Evolutionary conservation across 768 basidiomycete genomes (phyloP).

Genomic region (Leccinum arenicola): DNA sequence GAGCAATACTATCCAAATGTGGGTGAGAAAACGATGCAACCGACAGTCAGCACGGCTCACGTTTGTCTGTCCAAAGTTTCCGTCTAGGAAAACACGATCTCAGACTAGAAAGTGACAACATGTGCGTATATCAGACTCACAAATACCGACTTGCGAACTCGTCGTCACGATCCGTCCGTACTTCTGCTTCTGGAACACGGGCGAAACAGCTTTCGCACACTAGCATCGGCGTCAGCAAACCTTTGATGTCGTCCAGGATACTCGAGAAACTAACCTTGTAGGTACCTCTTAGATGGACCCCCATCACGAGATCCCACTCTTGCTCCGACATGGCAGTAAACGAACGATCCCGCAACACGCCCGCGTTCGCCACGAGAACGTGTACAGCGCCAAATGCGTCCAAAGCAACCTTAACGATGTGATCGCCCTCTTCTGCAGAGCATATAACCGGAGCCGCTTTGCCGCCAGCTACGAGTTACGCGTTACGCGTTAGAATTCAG

Average conservation of each 20-base stretch:
- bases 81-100: constrained; percentile 48
- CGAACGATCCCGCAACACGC: constrained; percentile 90
- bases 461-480: constrained; percentile 63
- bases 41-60: constrained; percentile 33
- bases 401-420: constrained; percentile 81
- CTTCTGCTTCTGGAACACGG: constrained; percentile 93
- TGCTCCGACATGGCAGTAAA: constrained; percentile 85
- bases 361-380: constrained; percentile 88
- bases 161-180: constrained; percentile 95
- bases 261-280: constrained; percentile 60
- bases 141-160: constrained; percentile 89
- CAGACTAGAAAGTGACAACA: neutral
- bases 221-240: constrained; percentile 29
- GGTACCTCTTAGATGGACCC: constrained; percentile 87
- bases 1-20: constrained; percentile 67
- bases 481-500: neutral
- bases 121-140: constrained; percentile 44
- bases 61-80: constrained; percentile 94
- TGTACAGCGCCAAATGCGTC: constrained; percentile 89
- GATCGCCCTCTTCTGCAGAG: constrained; percentile 90
- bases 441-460: constrained; percentile 81
- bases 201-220: constrained; percentile 96
- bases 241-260: neutral
- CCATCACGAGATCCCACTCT: constrained; percentile 93
- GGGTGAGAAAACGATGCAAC: neutral